These are phyloP conservation scores for Hypomyces rosellus DNA, from an alignment of 2,329 filamentous ascomycete species.

Conservation along the genomic window DNA sequence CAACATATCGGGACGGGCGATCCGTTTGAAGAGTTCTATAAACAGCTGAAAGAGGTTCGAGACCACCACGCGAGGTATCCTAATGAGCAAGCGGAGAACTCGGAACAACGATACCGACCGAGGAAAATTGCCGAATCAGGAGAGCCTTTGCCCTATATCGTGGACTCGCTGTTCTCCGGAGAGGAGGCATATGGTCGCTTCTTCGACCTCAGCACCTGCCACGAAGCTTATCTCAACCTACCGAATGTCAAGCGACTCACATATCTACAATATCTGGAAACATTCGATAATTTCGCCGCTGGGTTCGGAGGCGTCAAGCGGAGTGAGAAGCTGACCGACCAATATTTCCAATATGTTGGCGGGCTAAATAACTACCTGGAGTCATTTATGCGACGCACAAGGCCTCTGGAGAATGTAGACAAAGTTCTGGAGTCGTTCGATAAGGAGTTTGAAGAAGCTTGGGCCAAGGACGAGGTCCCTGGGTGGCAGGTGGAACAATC, in stretches of 20 bases:
- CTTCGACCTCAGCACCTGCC: constrained; percentile 76
- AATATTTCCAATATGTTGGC: constrained; percentile 85
- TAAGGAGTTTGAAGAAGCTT: constrained; percentile 74
- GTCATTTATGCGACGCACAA: constrained; percentile 75
- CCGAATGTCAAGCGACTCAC: constrained; percentile 76
- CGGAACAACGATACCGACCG: constrained; percentile 82
- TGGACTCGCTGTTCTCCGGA: constrained; percentile 90
- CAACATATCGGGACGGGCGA: constrained; percentile 80
- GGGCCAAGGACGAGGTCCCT: constrained; percentile 71
- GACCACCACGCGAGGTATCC: constrained; percentile 87
- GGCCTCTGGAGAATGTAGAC: constrained; percentile 79
- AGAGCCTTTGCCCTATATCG: constrained; percentile 57
- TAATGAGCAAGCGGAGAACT: constrained; percentile 90
- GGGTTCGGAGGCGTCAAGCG: constrained; percentile 70
- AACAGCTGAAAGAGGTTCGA: constrained; percentile 72
- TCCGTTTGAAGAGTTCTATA: constrained; percentile 86
- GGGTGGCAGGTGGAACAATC: constrained; percentile 64
- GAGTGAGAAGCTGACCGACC: constrained; percentile 80
- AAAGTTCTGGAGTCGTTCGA: constrained; percentile 72
- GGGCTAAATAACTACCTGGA: constrained; percentile 79
- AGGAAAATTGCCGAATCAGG: constrained; percentile 58
- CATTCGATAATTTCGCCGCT: constrained; percentile 79
- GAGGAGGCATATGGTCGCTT: constrained; percentile 92
- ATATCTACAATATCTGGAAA: constrained; percentile 88
- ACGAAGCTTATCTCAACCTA: constrained; percentile 87